Conservation (phyloP, 768 basidiomycete species). For the Phlegmacium glaucopus region DNA sequence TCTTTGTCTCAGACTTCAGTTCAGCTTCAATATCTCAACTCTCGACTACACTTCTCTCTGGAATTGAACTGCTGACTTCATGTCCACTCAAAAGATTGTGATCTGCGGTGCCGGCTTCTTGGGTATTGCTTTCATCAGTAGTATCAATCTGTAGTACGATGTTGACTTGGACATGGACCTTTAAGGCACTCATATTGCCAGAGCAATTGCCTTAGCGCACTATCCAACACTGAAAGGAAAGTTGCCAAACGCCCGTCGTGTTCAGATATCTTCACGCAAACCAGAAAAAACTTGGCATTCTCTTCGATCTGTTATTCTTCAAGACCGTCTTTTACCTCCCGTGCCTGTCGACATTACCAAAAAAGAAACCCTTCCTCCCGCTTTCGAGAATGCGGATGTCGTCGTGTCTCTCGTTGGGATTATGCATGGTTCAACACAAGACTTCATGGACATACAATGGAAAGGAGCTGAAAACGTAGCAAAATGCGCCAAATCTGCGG, state of each 20-base stretch:
- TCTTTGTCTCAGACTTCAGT: too few relatives aligned
- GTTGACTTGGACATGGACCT: slow-evolving; percentile 1
- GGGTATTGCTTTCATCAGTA: slow-evolving; percentile 31
- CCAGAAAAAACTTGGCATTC: slow-evolving; percentile 40
- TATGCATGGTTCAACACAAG: slow-evolving; percentile 49
- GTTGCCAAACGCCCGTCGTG: slow-evolving; percentile 21
- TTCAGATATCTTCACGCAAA: slow-evolving; percentile 60
- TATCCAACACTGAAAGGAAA: too few relatives aligned
- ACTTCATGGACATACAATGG: slow-evolving; percentile 62
- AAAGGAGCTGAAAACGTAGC: slow-evolving; percentile 69
- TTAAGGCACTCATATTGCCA: slow-evolving; percentile 58
- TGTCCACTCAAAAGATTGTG: slow-evolving; percentile 36
- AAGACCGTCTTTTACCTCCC: slow-evolving; percentile 37
- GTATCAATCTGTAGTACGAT: not conserved
- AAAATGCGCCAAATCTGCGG: slow-evolving; percentile 41
- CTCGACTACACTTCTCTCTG: not conserved
- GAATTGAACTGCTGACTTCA: not conserved
- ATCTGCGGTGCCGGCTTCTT: slow-evolving; percentile 60
- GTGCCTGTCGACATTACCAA: slow-evolving; percentile 54
- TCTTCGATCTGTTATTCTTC: slow-evolving; percentile 27
- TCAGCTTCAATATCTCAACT: too few relatives aligned
- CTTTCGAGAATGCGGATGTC: slow-evolving; percentile 52
- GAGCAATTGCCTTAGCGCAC: slow-evolving; percentile 33
- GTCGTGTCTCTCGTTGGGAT: slow-evolving; percentile 72
- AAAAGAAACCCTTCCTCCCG: slow-evolving; percentile 38